Conservation (phyloP, 202 grass and related monocot genomes). For the Panicum virgatum region DNA sequence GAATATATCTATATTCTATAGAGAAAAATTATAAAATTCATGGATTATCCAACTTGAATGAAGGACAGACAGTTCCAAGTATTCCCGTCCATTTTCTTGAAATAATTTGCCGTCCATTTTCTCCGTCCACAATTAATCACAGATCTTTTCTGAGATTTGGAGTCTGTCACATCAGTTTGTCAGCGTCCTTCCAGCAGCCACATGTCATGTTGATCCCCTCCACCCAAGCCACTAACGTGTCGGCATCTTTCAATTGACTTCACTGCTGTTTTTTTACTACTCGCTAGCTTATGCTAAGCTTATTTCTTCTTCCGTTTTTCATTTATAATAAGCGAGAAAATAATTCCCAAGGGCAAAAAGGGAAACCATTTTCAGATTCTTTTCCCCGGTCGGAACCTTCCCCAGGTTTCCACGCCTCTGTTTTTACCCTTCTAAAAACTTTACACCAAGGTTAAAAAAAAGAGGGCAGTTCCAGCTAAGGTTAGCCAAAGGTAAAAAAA, state of each 20-base stretch:
- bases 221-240: neutral
- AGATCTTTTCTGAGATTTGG: neutral
- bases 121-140: neutral
- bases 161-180: neutral
- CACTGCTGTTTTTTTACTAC: neutral
- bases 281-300: neutral
- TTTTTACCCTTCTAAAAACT: slow-evolving; percentile 46
- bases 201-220: neutral
- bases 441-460: slow-evolving; percentile 58
- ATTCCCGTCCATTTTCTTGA: neutral
- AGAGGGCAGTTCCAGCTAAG: slow-evolving; percentile 27
- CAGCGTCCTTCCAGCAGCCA: slow-evolving; percentile 15
- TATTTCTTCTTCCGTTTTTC: neutral
- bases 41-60: neutral
- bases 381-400: neutral
- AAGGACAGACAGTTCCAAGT: slow-evolving; percentile 7
- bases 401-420: slow-evolving; percentile 1
- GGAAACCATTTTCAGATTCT: slow-evolving; percentile 4
- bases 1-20: too few species aligned
- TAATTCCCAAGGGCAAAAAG: neutral
- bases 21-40: neutral
- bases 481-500: slow-evolving; percentile 46
- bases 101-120: neutral
- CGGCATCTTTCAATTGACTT: neutral
- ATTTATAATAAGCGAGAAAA: neutral